Base-by-base conservation (phyloP, 2,329 filamentous ascomycete species). In the Paecilomyces niveus region DNA sequence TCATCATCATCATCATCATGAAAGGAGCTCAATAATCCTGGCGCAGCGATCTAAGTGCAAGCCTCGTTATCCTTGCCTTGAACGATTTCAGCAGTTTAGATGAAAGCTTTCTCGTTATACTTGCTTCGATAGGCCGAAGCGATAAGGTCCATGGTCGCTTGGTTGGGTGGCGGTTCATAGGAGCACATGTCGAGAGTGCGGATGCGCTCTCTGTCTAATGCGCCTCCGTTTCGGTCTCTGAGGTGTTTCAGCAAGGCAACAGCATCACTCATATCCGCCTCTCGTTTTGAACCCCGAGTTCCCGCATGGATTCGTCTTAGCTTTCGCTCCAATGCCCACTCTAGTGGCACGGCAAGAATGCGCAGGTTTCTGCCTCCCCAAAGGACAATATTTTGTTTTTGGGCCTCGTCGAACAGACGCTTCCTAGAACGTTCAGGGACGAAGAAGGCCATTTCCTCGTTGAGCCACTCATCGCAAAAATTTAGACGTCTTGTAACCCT, bases 301-400 rank as follows among this genome's bases (percentile, higher is more conserved):
- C 59, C 62, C 21, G 61, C 57, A 56, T 71, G 64, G 51, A 73
- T 69, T 35, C 71, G 59, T 45, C 71, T 61, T 31, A 74, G 54
- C 51, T 74, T 74, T n/a, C 69, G 63, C 56, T 74, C 70, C 4
- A 74, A 61, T 1, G 70, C 69, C 71, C 71, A 73, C 55, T 74
- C 66, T 18, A 73, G 61, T n/a, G 71, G 70, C 4, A 65, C 69
- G 2, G 71, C 71, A 13, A 72, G 64, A 29, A 72, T 60, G 26
- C 64, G 59, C 4, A 74, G 56, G 51, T 70, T 59, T 4, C 63
- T 57, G 1, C 70, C 71, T 53, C 65, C 56, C 59, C 64, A 74
- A 1, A 73, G 62, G 6, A 65, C 64, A 32, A 72, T 73, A 54
- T 68, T 63, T 54, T 72, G 71, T 58, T 68, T 63, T 18, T 66